Evolutionary conservation across 208 protist species (phyloP), one percentile per base, ranked within the genome.

Genomic region (Leishmania arabica): DNA sequence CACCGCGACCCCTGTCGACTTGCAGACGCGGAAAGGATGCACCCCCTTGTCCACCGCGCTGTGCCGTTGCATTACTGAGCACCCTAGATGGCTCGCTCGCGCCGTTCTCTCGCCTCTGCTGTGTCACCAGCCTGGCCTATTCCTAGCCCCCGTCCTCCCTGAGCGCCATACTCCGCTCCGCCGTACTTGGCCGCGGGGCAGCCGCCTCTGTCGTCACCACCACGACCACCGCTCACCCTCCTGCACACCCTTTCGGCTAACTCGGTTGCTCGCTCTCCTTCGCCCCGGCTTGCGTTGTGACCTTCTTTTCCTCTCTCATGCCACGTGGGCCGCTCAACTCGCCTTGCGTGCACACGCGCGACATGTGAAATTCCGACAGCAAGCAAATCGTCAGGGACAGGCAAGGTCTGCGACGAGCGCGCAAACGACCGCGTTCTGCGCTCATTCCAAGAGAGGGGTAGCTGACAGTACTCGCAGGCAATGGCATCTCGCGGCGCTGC

Each of bases 401-500:
- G 66, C 17, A 34, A 34, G 2, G 27, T 34, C 69, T 51, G 40
- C 40, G 69, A 15, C 69, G 51, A 31, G 11, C 2, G 27, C 40
- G 42, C 40, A 31, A 54, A 19, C 9, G 2, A 19, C 24, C 51
- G 45, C 24, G 27, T 19, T 53, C 24, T 19, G 9, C 45, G 8
- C 27, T 53, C 45, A 21, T 24, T 31, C 8, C 69, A 31, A 45
- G 45, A 37, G 45, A 73, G 21, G n/a, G 40, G 21, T 2, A 21
- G 31, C 24, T 24, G 51, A 70, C 17, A 27, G 37, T 65, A 49
- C 42, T 68, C 62, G 37, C 4, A 40, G n/a, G 2, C n/a, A 49
- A 83, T 85, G 82, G 70, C 51, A 31, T 60, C 51, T 79, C 71
- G 62, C n/a, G 73, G 9, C 37, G 53, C n/a, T 75, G 24, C 72